A percentile compares a stretch with the other conserved stretches of the same genome.
These are phyloP conservation scores for Eucalyptus dawsonii DNA, from an alignment of 345 rosid genomes.

Conservation along the genomic window DNA sequence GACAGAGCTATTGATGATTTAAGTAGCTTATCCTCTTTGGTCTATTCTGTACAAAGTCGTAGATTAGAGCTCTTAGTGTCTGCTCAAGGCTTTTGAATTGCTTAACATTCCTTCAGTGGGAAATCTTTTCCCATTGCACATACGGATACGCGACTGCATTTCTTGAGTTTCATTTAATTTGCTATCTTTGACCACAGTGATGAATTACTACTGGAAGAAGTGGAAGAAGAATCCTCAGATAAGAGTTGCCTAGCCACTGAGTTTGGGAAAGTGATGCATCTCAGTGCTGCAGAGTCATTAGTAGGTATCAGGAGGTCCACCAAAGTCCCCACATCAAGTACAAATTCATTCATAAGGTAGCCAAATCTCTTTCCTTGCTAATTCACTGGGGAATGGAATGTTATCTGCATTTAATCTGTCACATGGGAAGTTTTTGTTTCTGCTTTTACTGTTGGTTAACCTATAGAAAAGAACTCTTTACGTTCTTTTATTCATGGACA, in stretches of 20 bases:
- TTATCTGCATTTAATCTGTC: not conserved
- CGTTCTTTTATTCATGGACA: not conserved
- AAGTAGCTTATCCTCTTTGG: not conserved
- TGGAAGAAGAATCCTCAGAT: slow-evolving; percentile 75
- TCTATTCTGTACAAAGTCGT: not conserved
- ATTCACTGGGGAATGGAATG: not conserved
- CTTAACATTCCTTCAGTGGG: not conserved
- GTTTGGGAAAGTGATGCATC: slow-evolving; percentile 59
- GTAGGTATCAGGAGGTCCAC: slow-evolving; percentile 40
- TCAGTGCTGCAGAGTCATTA: slow-evolving; percentile 47
- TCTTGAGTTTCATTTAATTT: not conserved
- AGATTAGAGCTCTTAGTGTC: not conserved
- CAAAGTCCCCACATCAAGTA: slow-evolving; percentile 22
- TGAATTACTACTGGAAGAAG: slow-evolving; percentile 86
- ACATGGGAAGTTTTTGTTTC: not conserved
- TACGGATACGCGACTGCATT: not conserved
- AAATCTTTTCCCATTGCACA: not conserved
- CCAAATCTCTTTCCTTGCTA: slow-evolving; percentile 1
- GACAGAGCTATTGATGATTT: not conserved
- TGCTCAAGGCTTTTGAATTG: not conserved
- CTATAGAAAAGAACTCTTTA: not conserved
- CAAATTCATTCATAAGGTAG: slow-evolving; percentile 50
- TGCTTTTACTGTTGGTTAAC: not conserved
- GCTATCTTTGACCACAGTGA: slow-evolving; percentile 31
- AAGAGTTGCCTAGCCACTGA: slow-evolving; percentile 41